Percentiles rank a stretch among this genome's conserved stretches.
phyloP scores from a whole-genome alignment of 2,329 filamentous ascomycete species.

The Apiospora phragmitis region DNA sequence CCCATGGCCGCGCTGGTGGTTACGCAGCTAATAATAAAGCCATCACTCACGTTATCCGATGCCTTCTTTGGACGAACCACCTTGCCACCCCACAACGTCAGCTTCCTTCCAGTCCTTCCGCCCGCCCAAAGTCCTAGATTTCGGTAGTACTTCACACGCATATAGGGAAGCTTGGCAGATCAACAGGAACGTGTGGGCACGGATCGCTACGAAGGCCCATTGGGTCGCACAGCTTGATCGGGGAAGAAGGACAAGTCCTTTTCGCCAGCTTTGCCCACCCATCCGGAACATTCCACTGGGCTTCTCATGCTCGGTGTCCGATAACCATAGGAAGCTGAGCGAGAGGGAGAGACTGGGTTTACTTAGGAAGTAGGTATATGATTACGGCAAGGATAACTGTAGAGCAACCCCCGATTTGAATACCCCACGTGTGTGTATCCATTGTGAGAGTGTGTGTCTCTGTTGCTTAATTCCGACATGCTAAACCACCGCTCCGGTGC shows the following conservation, averaged over 20 bases:
- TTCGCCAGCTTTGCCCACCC: neutral
- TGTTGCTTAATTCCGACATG: neutral
- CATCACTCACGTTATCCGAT: constrained; percentile 1
- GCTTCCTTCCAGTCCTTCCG: neutral
- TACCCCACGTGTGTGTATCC: constrained; percentile 2
- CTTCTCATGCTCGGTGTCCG: neutral
- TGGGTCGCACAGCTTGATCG: neutral
- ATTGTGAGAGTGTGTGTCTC: neutral
- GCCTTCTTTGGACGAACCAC: neutral
- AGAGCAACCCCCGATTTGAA: neutral
- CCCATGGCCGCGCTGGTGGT: neutral
- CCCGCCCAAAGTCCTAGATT: neutral
- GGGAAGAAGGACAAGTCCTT: neutral
- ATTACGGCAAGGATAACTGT: neutral
- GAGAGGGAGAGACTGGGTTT: neutral
- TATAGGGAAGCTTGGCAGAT: neutral
- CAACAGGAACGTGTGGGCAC: neutral
- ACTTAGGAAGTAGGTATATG: neutral
- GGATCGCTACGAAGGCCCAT: neutral
- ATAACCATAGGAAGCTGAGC: neutral
- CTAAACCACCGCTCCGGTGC: constrained; percentile 2
- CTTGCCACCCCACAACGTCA: neutral
- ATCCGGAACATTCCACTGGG: neutral
- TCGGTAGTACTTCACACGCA: neutral
- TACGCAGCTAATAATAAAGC: constrained; percentile 4